phyloP scores from a whole-genome alignment of 2,329 filamentous ascomycete genomes.

The Calonectria honghensis region DNA sequence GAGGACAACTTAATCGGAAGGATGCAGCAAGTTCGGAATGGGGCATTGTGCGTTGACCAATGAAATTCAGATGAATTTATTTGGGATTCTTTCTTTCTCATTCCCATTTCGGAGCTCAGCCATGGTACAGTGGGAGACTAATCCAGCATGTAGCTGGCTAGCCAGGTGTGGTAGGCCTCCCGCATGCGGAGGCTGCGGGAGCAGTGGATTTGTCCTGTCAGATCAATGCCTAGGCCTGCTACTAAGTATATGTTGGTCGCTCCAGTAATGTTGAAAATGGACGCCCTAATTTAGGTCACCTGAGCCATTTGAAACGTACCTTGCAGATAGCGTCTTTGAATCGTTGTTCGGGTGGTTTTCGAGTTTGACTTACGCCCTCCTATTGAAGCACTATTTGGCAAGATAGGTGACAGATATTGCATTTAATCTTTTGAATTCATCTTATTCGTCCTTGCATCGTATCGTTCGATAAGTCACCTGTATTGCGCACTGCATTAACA shows the following conservation, averaged over 20 bases:
- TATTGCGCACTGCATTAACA: too few species aligned
- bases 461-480: too few species aligned
- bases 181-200: background rate
- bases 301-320: background rate
- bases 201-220: background rate
- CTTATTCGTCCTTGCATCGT: too few species aligned
- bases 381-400: background rate
- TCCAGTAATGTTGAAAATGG: background rate
- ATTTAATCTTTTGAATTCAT: too few species aligned
- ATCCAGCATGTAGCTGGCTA: too few species aligned
- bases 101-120: background rate
- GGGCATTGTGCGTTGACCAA: too few species aligned
- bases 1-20: background rate
- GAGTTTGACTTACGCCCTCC: background rate
- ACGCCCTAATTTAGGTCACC: background rate
- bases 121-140: background rate
- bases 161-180: slow-evolving; percentile 1
- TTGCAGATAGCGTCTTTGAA: rapidly evolving
- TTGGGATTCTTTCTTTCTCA: background rate
- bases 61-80: background rate
- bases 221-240: background rate
- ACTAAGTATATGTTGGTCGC: background rate
- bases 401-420: too few species aligned
- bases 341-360: background rate
- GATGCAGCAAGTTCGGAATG: background rate